Evolutionary conservation across 2,329 filamentous ascomycete species (phyloP).

Genomic region (Cercospora sp.): DNA sequence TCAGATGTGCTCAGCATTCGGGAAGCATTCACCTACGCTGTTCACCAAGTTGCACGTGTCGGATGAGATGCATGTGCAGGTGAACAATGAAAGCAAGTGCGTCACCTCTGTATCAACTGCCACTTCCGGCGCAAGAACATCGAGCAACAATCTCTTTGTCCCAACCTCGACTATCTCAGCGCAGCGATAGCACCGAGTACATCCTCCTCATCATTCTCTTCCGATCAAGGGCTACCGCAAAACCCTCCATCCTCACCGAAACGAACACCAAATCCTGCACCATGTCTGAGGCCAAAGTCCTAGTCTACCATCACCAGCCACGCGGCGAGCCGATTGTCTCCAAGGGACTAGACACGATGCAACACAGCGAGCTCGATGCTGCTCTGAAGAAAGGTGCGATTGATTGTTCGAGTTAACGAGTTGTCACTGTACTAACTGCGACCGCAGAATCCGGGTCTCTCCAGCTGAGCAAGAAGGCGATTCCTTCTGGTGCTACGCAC

Average conservation of each 20-base stretch:
- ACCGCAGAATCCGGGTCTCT: neutral
- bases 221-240: neutral
- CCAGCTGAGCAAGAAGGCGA: neutral
- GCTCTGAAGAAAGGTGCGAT: conserved; percentile 16
- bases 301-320: conserved; percentile 31
- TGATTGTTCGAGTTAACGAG: no score
- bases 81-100: neutral
- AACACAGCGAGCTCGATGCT: conserved; percentile 13
- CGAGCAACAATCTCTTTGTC: neutral
- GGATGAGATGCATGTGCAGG: neutral
- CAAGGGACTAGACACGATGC: neutral
- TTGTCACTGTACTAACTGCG: neutral
- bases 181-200: neutral
- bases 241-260: neutral
- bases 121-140: neutral
- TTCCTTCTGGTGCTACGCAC: conserved; percentile 1
- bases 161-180: neutral
- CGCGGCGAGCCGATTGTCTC: conserved; percentile 1
- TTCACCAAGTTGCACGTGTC: neutral
- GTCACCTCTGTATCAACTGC: neutral
- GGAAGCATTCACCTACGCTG: neutral
- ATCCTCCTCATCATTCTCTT: neutral
- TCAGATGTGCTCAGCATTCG: neutral
- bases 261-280: neutral
- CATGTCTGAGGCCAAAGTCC: conserved; percentile 21